Base-by-base conservation (phyloP, 345 rosid species). In the Populus davidiana region DNA sequence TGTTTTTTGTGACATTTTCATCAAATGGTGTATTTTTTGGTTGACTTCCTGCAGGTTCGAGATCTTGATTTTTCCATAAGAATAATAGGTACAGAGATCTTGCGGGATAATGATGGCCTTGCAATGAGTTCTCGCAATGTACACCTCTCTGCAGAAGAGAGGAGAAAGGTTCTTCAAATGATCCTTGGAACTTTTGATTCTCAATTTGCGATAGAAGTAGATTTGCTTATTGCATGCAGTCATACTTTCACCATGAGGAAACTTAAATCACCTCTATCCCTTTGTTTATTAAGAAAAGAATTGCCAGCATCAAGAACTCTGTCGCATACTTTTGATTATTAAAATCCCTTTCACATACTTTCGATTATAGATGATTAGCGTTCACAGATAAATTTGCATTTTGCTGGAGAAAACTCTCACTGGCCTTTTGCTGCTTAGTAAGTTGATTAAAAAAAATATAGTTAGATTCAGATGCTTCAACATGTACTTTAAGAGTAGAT, bases 91-190 rank as follows among this genome's bases (percentile, higher is more conserved):
- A 87, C 88, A 70, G 99, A 93, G 56, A 80, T 91, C 67, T 61
- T 82, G 52, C 94, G 98, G 38, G 96, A 93, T 17, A 73, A 72
- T 9, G 92, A 92, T 81, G 98, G 99, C 75, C 92, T 95, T 61
- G 98, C 98, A 1, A 77, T 89, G 91, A 95, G 97, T 81, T 95
- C 98, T 14, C 89, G 99, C 56, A 95, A 95, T 74, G 97, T 93
- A 67, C 89, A 69, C 77, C 96, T 92, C 56, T 86, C 94, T 21
- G 80, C 84, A 61, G 90, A 86, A 82, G 94, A 93, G 20, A 88
- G 92, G 73, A 67, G 86, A 83, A 90, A 84, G 92, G 98, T 91
- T 25, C 12, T 72, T 79, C 23, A 20, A 6, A 21, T 43, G 16
- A 54, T 64, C 18, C 56, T 29, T 31, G 13, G 69, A 69, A 41